Percentiles rank a stretch among this genome's conserved stretches.
These are phyloP conservation scores for Daedalea quercina DNA, from an alignment of 768 basidiomycete species.

Conservation along the genomic window DNA sequence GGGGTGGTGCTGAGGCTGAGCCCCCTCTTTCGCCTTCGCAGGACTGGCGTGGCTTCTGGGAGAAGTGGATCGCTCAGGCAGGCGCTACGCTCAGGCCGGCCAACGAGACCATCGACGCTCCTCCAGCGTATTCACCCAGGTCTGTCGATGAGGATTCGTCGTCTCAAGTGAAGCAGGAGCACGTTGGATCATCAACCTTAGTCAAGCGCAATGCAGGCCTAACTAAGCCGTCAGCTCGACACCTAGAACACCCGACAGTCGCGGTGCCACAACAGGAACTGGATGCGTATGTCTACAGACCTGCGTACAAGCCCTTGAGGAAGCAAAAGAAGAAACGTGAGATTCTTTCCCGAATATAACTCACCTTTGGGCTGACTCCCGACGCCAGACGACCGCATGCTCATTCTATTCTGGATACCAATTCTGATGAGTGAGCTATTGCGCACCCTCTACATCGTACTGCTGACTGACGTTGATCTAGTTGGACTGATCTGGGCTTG, in stretches of 20 bases:
- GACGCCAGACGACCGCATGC: conserved; percentile 71
- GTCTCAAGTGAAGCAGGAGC: conserved; percentile 4
- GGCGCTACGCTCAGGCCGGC: conserved; percentile 38
- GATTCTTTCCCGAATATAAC: conserved; percentile 20
- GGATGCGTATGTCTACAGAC: conserved; percentile 53
- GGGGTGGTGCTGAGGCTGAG: conserved; percentile 29
- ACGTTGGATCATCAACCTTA: background rate
- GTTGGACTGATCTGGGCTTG: conserved; percentile 29
- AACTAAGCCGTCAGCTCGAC: conserved; percentile 25
- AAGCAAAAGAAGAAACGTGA: conserved; percentile 60
- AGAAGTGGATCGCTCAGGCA: conserved; percentile 62
- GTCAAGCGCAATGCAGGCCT: conserved; percentile 18
- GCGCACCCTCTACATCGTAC: background rate
- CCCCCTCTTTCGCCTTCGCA: conserved; percentile 28
- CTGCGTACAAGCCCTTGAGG: conserved; percentile 35
- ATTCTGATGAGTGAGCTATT: conserved; percentile 64
- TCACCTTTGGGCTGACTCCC: background rate
- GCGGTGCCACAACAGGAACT: conserved; percentile 61
- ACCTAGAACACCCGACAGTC: conserved; percentile 38
- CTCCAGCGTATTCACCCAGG: conserved; percentile 69
- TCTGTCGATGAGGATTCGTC: conserved; percentile 26
- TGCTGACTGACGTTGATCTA: conserved; percentile 4
- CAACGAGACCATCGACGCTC: conserved; percentile 46
- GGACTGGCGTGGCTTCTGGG: conserved; percentile 67
- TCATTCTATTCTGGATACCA: conserved; percentile 81